phyloP scores from a whole-genome alignment of 495 filamentous ascomycete genomes.

The Penicillium cosmopolitanum region DNA sequence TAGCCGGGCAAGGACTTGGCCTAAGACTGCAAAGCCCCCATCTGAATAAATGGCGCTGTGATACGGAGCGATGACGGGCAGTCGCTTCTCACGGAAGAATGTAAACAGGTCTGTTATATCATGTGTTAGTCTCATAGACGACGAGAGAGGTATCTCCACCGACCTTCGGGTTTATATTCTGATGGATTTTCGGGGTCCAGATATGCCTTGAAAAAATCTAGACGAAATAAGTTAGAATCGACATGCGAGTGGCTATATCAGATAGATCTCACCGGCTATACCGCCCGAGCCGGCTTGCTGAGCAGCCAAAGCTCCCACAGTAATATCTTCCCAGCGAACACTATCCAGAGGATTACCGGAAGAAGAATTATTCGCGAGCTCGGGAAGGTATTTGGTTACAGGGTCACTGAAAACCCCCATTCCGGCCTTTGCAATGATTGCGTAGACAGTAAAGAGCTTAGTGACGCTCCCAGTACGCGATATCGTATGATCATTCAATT shows the following conservation, averaged over 20 bases:
- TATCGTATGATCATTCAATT: slow-evolving; percentile 39
- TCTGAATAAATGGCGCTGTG: slow-evolving; percentile 26
- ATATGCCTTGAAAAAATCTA: background rate
- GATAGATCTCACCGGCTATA: slow-evolving; percentile 19
- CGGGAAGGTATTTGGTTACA: slow-evolving; percentile 57
- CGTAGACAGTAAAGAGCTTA: slow-evolving; percentile 51
- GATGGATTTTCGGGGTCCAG: background rate
- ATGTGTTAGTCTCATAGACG: too few relatives aligned
- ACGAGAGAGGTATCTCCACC: background rate
- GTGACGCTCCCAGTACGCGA: slow-evolving; percentile 53
- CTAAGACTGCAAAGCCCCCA: slow-evolving; percentile 36
- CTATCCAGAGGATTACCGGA: slow-evolving; percentile 21
- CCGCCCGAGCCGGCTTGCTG: slow-evolving; percentile 43
- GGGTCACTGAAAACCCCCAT: slow-evolving; percentile 47
- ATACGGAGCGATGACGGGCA: slow-evolving; percentile 36
- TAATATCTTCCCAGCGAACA: slow-evolving; percentile 44
- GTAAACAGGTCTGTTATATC: slow-evolving; percentile 9
- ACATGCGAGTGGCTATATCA: too few relatives aligned
- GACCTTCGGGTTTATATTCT: background rate
- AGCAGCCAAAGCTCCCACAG: slow-evolving; percentile 43
- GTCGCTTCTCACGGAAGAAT: slow-evolving; percentile 16
- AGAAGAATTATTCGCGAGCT: slow-evolving; percentile 37
- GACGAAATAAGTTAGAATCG: too few relatives aligned
- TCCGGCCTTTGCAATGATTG: slow-evolving; percentile 50
- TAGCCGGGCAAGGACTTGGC: slow-evolving; percentile 55